These are phyloP conservation scores for Cadophora sp. DNA, from an alignment of 2,329 filamentous ascomycete genomes.

Conservation along the genomic window DNA sequence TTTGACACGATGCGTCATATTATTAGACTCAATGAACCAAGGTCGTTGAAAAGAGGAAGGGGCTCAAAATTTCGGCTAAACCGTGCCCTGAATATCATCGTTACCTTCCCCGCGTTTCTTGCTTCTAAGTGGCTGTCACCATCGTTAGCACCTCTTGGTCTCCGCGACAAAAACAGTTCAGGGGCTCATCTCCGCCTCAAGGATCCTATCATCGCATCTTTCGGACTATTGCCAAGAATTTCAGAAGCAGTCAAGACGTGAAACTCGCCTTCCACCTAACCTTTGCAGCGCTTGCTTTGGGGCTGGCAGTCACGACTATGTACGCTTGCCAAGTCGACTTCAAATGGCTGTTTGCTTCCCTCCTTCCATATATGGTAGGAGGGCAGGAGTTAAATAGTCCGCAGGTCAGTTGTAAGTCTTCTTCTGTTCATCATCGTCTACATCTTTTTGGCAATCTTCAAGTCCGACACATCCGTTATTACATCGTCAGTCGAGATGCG, in stretches of 20 bases:
- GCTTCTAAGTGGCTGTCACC: neutral
- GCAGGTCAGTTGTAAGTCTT: constrained; percentile 5
- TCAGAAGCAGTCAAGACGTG: neutral
- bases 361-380: neutral
- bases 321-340: constrained; percentile 6
- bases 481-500: neutral
- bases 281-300: neutral
- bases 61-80: constrained; percentile 3
- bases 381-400: neutral
- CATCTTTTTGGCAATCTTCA: neutral
- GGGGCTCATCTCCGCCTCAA: constrained; percentile 2
- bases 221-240: neutral
- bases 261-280: neutral
- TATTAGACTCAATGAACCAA: neutral
- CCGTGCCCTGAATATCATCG: constrained; percentile 5
- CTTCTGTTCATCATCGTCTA: neutral
- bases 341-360: neutral
- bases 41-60: neutral
- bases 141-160: neutral
- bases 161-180: neutral
- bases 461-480: neutral
- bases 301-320: neutral
- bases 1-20: neutral
- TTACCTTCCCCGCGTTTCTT: constrained; percentile 9
- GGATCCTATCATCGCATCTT: constrained; percentile 6